A percentile compares a stretch with the other conserved stretches of the same genome.
These are phyloP conservation scores for Colletotrichum caudatum DNA, from an alignment of 2,329 filamentous ascomycete genomes.

Conservation along the genomic window DNA sequence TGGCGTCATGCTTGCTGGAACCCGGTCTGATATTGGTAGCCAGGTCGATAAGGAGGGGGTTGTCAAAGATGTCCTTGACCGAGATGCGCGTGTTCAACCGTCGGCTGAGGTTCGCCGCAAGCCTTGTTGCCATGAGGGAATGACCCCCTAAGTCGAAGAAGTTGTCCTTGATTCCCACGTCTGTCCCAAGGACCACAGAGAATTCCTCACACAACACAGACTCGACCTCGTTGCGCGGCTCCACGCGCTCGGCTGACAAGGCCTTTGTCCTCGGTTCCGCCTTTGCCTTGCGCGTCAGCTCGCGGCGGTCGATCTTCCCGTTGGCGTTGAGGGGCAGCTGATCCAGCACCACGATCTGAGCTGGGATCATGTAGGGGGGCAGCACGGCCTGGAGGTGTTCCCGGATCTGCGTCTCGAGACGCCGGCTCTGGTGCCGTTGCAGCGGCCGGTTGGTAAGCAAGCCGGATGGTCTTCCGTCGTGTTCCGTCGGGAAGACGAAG, in stretches of 20 bases:
- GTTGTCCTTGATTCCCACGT: slow-evolving; percentile 35
- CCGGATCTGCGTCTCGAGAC: slow-evolving; percentile 1
- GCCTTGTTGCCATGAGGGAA: slow-evolving; percentile 37
- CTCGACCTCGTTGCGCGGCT: slow-evolving; percentile 31
- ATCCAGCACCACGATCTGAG: slow-evolving; percentile 43
- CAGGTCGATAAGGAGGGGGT: slow-evolving; percentile 22
- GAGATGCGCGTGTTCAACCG: slow-evolving; percentile 22
- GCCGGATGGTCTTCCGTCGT: background rate
- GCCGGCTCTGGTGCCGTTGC: background rate
- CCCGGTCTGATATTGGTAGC: slow-evolving; percentile 5
- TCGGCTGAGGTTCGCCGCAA: slow-evolving; percentile 20
- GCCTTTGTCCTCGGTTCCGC: background rate
- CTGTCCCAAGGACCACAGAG: slow-evolving; percentile 15
- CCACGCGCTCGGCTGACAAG: background rate
- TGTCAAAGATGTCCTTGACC: slow-evolving; percentile 36
- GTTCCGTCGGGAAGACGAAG: slow-evolving; percentile 16
- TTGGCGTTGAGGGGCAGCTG: slow-evolving; percentile 45
- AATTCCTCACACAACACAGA: slow-evolving; percentile 39
- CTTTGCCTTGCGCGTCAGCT: slow-evolving; percentile 39
- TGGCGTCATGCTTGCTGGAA: background rate
- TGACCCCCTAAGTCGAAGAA: slow-evolving; percentile 43
- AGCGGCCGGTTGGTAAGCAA: slow-evolving; percentile 1
- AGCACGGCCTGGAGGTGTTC: slow-evolving; percentile 25
- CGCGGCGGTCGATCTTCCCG: slow-evolving; percentile 45
- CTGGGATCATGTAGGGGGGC: slow-evolving; percentile 48